Base-by-base conservation (phyloP, 2,329 filamentous ascomycete species). In the Cercospora sp. region DNA sequence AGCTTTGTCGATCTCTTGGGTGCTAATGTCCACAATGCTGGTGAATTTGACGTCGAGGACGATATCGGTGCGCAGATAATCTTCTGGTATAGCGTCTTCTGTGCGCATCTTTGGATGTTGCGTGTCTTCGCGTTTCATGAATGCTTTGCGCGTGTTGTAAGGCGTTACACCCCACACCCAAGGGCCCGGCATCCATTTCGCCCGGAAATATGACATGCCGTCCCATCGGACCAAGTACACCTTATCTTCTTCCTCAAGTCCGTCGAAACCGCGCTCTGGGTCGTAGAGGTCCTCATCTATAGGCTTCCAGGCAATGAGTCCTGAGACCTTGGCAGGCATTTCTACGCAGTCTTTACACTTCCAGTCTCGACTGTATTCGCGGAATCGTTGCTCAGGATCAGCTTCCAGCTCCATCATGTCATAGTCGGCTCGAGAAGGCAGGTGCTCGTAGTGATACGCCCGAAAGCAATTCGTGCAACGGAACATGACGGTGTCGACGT, bases 151-250 rank as follows among this genome's bases (percentile, higher is more conserved):
- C 89, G 91, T 96, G 0, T 78, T 67, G 3, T 80, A 74, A 12
- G 85, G 81, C 16, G 87, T 86, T 9, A 90, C 84, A 5, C 93
- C 93, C 83, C 87, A 94, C 0, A 96, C 86, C 95, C 95, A 99
- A 16, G 90, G 85, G 12, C 94, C 95, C 9, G 93, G 88, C 85
- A 93, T 91, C 95, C 96, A 99, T 6, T 84, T 85, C 63, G 91
- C 92, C 71, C 92, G 90, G 70, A 89, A 90, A 75, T 97, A 96
- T 0, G 94, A 97, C 65, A 87, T 85, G 0, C 84, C 83, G 55
- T 91, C 88, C 92, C 94, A 98, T 77, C 95, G 97, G 73, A 99
- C 82, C 2, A 99, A 86, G 75, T 98, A 99, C 73, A 97, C 93
- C 72, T 94, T 94, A n/a, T 91, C 84, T 64, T 93, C 90, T 75